Conservation (phyloP, 2,329 filamentous ascomycete genomes). For the Paecilomyces formosus region DNA sequence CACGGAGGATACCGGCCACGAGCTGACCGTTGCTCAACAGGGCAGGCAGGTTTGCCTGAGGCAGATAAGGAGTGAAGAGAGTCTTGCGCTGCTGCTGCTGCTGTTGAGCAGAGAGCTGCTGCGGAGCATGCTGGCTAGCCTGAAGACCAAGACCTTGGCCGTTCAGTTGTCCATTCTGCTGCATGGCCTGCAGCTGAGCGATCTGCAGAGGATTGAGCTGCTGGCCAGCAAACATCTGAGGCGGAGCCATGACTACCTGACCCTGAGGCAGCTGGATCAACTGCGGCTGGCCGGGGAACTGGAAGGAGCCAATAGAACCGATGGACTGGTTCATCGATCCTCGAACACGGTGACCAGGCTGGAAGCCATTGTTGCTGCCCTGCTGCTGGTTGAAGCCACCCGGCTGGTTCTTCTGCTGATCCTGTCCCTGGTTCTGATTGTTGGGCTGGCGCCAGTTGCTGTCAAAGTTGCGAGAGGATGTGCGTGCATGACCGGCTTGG, state of each 20-base stretch:
- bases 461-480: constrained; percentile 88
- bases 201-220: constrained; percentile 83
- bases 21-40: constrained; percentile 87
- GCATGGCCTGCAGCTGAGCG: constrained; percentile 83
- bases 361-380: constrained; percentile 66
- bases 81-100: constrained; percentile 87
- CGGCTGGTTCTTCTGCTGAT: constrained; percentile 48
- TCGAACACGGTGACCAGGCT: constrained; percentile 82
- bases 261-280: constrained; percentile 76
- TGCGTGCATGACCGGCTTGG: constrained; percentile 66
- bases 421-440: constrained; percentile 39
- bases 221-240: constrained; percentile 76
- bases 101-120: constrained; percentile 47
- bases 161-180: constrained; percentile 81
- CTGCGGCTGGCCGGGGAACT: constrained; percentile 81
- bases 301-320: constrained; percentile 75
- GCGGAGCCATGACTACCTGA: constrained; percentile 71
- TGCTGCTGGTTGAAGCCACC: constrained; percentile 63
- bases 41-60: constrained; percentile 86
- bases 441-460: constrained; percentile 92
- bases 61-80: constrained; percentile 93
- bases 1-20: constrained; percentile 89
- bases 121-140: constrained; percentile 65
- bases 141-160: constrained; percentile 63
- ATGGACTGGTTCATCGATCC: constrained; percentile 82